These are phyloP conservation scores for Sclerotinia subarctica DNA, from an alignment of 2,329 filamentous ascomycete species.

Conservation along the genomic window DNA sequence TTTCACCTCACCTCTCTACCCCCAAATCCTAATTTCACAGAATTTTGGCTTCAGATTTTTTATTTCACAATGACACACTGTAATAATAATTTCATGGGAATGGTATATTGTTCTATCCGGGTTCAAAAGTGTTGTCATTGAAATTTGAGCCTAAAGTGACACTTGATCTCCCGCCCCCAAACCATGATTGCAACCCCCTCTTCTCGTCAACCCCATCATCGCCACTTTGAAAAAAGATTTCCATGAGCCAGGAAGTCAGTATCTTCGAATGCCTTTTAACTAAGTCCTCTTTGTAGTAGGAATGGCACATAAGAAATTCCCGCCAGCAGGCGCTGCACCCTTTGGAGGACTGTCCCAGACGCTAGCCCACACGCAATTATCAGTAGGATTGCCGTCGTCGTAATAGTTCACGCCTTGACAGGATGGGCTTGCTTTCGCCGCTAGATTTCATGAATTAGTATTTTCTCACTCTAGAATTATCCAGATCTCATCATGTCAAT, in stretches of 20 bases:
- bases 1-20: neutral
- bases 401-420: constrained; percentile 9
- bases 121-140: constrained; percentile 2
- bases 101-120: neutral
- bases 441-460: neutral
- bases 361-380: constrained; percentile 9
- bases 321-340: neutral
- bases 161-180: neutral
- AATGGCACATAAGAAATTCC: neutral
- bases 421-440: neutral
- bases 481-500: neutral
- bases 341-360: neutral
- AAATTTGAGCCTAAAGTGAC: constrained; percentile 7
- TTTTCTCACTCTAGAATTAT: neutral
- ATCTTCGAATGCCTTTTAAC: neutral
- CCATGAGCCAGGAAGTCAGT: too few species aligned
- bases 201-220: neutral
- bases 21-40: neutral
- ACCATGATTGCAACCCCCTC: neutral
- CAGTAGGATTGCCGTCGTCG: constrained; percentile 8
- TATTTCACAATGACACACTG: neutral
- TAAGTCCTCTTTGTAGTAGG: constrained; percentile 1
- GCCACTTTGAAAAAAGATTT: neutral
- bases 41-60: neutral
- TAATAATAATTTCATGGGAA: neutral